Evolutionary conservation across 2,329 filamentous ascomycete species (phyloP).

Genomic region (Parafenestella ontariensis): DNA sequence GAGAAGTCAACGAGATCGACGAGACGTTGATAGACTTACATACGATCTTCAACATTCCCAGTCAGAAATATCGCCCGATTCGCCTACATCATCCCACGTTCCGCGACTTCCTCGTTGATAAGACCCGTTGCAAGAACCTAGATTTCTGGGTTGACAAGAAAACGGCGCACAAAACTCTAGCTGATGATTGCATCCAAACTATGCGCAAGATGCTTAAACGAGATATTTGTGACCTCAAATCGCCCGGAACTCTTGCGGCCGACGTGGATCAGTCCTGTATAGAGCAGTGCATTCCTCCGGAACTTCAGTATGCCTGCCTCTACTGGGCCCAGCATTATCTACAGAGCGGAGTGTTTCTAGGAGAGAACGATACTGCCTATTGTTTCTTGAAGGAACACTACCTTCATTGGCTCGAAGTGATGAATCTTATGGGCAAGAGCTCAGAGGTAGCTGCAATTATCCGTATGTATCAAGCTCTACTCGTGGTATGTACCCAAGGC

Average conservation of each 20-base stretch:
- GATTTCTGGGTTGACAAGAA: slow-evolving; percentile 39
- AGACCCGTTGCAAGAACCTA: slow-evolving; percentile 22
- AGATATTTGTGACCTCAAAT: slow-evolving; percentile 2
- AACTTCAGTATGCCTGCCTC: slow-evolving; percentile 3
- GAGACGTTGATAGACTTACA: slow-evolving; percentile 37
- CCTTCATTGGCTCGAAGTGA: slow-evolving; percentile 5
- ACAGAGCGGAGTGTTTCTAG: background rate
- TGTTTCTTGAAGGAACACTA: background rate
- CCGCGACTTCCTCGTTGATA: slow-evolving; percentile 27
- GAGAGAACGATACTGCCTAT: background rate
- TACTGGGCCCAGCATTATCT: slow-evolving; percentile 6
- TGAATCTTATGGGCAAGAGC: slow-evolving; percentile 1
- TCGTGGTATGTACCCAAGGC: too few species aligned
- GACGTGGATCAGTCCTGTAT: background rate
- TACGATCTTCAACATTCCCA: slow-evolving; percentile 27
- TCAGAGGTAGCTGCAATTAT: too few species aligned
- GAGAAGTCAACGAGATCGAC: background rate
- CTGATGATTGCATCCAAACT: background rate
- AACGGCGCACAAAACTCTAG: background rate
- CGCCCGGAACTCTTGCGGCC: background rate
- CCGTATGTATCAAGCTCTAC: too few species aligned
- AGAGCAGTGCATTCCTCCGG: slow-evolving; percentile 3
- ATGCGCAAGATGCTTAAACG: slow-evolving; percentile 3
- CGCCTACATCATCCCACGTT: slow-evolving; percentile 23
- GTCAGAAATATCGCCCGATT: slow-evolving; percentile 10